A percentile compares a stretch with the other conserved stretches of the same genome.
Evolutionary conservation across 306 rosid species (phyloP).

Genomic region (Sechiopsis laciniata): DNA sequence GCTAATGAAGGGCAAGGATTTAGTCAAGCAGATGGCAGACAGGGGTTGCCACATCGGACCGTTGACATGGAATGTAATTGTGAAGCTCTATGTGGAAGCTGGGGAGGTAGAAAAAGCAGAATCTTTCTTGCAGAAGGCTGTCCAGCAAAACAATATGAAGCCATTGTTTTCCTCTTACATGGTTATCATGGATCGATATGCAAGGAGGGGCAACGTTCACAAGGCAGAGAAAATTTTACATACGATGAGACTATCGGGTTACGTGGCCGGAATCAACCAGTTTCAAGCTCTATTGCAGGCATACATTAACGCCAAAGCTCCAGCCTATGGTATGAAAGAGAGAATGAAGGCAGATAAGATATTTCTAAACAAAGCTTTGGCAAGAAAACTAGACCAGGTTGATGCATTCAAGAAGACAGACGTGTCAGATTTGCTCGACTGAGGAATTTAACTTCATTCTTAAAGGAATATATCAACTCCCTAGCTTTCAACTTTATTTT

Average conservation of each 20-base stretch:
- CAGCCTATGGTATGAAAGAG: constrained; percentile 77
- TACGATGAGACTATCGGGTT: constrained; percentile 60
- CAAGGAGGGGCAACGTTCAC: constrained; percentile 67
- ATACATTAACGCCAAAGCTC: constrained; percentile 58
- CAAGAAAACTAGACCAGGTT: constrained; percentile 34
- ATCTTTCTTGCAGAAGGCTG: constrained; percentile 55
- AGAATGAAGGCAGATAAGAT: constrained; percentile 63
- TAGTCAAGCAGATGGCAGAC: constrained; percentile 60
- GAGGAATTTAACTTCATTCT: constrained; percentile 42
- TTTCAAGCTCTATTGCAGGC: constrained; percentile 55
- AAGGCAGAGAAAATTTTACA: constrained; percentile 65
- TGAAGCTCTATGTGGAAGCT: constrained; percentile 56
- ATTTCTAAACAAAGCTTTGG: constrained; percentile 40
- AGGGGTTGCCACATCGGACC: constrained; percentile 55
- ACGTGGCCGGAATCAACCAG: constrained; percentile 31
- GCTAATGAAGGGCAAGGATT: constrained; percentile 68
- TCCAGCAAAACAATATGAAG: constrained; percentile 38
- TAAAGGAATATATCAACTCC: neutral
- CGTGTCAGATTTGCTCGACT: constrained; percentile 66
- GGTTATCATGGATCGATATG: constrained; percentile 49
- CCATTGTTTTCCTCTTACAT: constrained; percentile 48
- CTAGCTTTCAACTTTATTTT: neutral
- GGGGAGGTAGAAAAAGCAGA: constrained; percentile 87
- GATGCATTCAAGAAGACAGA: constrained; percentile 65
- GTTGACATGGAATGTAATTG: constrained; percentile 54